Evolutionary conservation across 495 filamentous ascomycete genomes (phyloP).

Genomic region (Thozetella sp.): DNA sequence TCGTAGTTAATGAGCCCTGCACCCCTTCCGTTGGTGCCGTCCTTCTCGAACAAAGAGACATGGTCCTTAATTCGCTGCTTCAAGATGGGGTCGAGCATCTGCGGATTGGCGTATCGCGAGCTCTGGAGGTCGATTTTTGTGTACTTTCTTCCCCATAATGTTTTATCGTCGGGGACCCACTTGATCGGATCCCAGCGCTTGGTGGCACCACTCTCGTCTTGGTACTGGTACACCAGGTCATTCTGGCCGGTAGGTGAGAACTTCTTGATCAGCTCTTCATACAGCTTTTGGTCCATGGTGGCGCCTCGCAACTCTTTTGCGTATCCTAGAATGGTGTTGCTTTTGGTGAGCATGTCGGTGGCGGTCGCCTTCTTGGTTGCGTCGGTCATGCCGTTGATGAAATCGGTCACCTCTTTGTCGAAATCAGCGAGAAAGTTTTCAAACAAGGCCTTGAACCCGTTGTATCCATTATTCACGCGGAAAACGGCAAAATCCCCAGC

Average conservation of each 20-base stretch:
- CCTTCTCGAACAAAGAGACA: not conserved
- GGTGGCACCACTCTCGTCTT: not conserved
- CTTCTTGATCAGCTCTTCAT: not conserved
- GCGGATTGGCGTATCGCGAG: not conserved
- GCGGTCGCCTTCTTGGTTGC: not conserved
- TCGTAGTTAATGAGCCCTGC: not conserved
- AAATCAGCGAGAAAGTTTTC: not conserved
- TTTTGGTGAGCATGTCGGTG: not conserved
- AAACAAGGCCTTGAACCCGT: not conserved
- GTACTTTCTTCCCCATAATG: not conserved
- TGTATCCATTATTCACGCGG: not conserved
- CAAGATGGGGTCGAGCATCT: not conserved
- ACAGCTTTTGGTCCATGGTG: not conserved
- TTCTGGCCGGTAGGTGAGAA: not conserved
- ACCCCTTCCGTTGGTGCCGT: not conserved
- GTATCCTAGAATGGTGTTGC: not conserved
- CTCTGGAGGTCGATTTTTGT: not conserved
- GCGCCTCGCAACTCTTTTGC: not conserved
- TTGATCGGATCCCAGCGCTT: not conserved
- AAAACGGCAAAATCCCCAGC: not conserved
- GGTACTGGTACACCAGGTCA: not conserved
- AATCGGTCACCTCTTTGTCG: not conserved
- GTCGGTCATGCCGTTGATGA: not conserved
- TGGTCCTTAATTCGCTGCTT: not conserved
- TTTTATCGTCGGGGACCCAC: not conserved